Conservation (phyloP, 164 flowering plant species). For the Amborella trichopoda region DNA sequence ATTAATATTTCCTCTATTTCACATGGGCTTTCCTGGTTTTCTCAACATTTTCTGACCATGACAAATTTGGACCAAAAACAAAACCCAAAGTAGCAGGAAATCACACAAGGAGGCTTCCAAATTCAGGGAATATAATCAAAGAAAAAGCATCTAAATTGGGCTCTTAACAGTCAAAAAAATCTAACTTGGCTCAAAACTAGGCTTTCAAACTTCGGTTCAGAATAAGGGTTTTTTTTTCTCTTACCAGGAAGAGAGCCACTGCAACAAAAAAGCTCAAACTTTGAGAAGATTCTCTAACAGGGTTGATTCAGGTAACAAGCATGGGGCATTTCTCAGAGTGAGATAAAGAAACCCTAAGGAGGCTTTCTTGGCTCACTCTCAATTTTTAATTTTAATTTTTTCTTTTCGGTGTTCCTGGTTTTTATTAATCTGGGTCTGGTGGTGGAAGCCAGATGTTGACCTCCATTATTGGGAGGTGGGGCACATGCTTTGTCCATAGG, state of each 20-base stretch:
- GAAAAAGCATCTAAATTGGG: background rate
- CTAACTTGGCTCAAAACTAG: background rate
- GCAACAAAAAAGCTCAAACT: background rate
- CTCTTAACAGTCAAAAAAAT: background rate
- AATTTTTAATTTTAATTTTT: background rate
- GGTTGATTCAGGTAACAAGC: background rate
- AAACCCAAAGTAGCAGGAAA: background rate
- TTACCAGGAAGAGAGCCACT: conserved; percentile 2
- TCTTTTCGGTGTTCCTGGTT: background rate
- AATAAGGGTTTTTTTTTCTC: background rate
- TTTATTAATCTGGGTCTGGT: background rate
- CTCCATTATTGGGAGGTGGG: conserved; percentile 23
- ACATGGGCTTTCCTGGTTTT: background rate
- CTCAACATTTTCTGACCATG: background rate
- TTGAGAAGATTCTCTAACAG: background rate
- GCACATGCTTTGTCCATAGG: conserved; percentile 35
- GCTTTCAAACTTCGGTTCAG: too few relatives aligned
- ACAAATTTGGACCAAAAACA: background rate
- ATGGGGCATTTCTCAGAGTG: background rate
- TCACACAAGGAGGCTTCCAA: background rate
- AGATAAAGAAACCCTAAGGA: background rate
- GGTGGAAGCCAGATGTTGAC: conserved; percentile 6
- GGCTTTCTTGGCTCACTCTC: background rate
- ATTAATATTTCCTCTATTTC: too few relatives aligned
- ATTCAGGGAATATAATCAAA: background rate